Evolutionary conservation across 495 filamentous ascomycete species (phyloP), one percentile per base, ranked within the genome.

Genomic region (Halenospora varia): DNA sequence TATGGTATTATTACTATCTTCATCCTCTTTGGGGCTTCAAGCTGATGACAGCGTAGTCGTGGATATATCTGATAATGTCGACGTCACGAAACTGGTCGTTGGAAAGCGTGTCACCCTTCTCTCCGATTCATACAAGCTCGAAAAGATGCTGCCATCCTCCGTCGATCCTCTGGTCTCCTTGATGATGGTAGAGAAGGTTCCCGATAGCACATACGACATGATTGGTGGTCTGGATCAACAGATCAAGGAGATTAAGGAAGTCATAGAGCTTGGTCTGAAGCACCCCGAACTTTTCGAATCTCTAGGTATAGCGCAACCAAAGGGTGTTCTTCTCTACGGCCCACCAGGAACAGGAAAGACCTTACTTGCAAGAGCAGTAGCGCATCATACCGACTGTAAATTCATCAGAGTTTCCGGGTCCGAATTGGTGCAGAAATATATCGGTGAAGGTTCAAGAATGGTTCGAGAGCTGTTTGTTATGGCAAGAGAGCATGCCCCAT

Each of bases 181-280:
- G 66, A 99, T 99, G 94, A 97, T 99, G 95, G 94, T 99, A 45
- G 94, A 99, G 73, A 99, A 99, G 76, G 94, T 99, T 23, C 94
- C 94, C 24, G 94, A 99, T 77, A 96, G 91, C 76, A 99, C 94
- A 68, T 99, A 99, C 78, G 94, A 99, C 76, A 99, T 99, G 94
- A 99, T 99, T 66, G 94, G 94, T 71, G 94, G 94, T 59, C 79
- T 99, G 47, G 95, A 97, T 65, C 95, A 99, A 69, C 94, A 99
- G 68, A 97, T 99, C 77, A 97, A 99, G 78, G 95, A 99, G 74
- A 99, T 99, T 78, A 99, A 99, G 76, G 94, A 99, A 71, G 94
- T 99, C 53, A 97, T 99, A 71, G 94, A 99, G 76, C 88, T 99
- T 26, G 94, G 94, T 53, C 82, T 99, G 56, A 96, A 97, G 77